Evolutionary conservation across 192 early-diverging fungal genomes (phyloP), one percentile per base, ranked within the genome.

Genomic region (Spinellus fusiger): DNA sequence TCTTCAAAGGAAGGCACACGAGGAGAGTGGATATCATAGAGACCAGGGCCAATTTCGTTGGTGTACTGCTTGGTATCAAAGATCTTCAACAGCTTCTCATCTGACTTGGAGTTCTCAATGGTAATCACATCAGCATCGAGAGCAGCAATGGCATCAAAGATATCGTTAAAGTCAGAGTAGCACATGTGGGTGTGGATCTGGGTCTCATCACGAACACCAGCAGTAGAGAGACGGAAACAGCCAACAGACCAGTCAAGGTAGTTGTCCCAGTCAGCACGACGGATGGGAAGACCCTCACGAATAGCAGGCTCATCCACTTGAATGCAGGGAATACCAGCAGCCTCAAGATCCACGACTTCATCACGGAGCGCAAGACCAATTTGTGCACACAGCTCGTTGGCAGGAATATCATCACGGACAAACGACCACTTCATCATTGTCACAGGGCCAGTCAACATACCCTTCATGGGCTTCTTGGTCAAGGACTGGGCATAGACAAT

Each of bases 141-240:
- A 73, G 78, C 81, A 66, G 87, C 76, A 77, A 98, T 98, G 28
- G 94, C 86, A 44, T 86, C 83, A 79, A 98, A 93, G 71, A 98
- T 98, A 79, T 95, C 95, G 77, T 98, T 92, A 76, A 98, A 98
- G 76, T 98, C 96, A 74, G 86, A 89, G 87, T 98, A 98, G 81
- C 96, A 98, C 87, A 98, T 94, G 79, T 97, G 95, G 50, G 89
- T 89, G 86, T 98, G 96, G 76, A 98, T 95, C 80, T 98, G 93
- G 40, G 93, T 95, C 40, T 82, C 80, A 71, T 93, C 84, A 28
- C 70, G 59, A 32, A 98, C 96, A 64, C 88, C 90, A 27, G 86
- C 80, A 56, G 93, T 93, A 53, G 93, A 80, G 51, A 98, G 82
- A 65, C 88, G 83, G 89, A 98, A 98, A 32, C 90, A 84, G 35